phyloP scores from a whole-genome alignment of 768 basidiomycete genomes.

The Amyloporia xantha region DNA sequence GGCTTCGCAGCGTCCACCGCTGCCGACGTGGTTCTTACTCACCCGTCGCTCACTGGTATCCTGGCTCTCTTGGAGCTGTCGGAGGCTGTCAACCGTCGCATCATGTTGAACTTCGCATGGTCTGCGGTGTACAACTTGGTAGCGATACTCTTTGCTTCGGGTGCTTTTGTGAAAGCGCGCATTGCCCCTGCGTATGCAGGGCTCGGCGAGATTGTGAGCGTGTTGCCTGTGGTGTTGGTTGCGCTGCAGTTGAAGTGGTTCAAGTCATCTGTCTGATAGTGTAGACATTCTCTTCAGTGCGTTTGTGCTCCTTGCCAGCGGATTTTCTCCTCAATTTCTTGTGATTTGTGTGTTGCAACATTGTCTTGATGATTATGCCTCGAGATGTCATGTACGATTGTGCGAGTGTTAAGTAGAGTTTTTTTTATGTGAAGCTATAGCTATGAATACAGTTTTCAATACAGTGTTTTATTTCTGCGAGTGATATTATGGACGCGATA shows the following conservation, averaged over 20 bases:
- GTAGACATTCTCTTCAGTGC: no score
- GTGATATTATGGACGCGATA: no score
- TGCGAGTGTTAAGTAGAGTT: no score
- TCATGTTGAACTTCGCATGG: slow-evolving; percentile 33
- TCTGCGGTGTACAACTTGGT: slow-evolving; percentile 37
- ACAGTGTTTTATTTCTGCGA: no score
- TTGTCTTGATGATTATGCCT: no score
- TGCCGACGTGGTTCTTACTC: slow-evolving; percentile 41
- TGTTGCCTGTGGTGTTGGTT: slow-evolving; percentile 35
- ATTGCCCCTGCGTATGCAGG: slow-evolving; percentile 38
- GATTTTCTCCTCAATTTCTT: no score
- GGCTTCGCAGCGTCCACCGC: slow-evolving; percentile 36
- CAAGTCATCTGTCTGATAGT: slow-evolving; percentile 9
- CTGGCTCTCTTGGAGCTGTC: slow-evolving; percentile 32
- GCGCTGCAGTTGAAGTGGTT: slow-evolving; percentile 27
- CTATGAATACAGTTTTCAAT: no score
- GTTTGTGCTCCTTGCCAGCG: no score
- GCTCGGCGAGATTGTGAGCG: slow-evolving; percentile 36
- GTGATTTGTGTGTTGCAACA: no score
- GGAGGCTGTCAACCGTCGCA: slow-evolving; percentile 27
- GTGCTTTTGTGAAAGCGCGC: slow-evolving; percentile 35
- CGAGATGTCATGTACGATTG: no score
- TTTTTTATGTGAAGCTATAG: no score
- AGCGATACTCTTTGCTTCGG: slow-evolving; percentile 43
- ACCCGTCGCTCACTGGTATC: slow-evolving; percentile 28